A percentile compares a stretch with the other conserved stretches of the same genome.
Evolutionary conservation across 1,284 basidiomycete genomes (phyloP).

Genomic region (Boletus semigastroideus): DNA sequence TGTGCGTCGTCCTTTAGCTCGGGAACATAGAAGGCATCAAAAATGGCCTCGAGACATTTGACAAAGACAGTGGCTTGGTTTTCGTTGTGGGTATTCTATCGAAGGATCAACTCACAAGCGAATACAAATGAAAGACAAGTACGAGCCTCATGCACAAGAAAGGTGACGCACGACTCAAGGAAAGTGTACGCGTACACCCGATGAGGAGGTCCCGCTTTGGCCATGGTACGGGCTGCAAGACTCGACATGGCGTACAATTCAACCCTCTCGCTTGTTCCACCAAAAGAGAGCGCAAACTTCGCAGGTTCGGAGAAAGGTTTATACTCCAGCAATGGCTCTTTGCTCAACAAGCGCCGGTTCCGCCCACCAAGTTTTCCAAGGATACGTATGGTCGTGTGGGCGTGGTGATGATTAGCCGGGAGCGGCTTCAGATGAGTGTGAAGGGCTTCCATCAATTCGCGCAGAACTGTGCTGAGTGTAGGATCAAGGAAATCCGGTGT

Average conservation of each 20-base stretch:
- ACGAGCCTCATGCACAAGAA: conserved; percentile 75
- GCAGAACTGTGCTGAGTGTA: conserved; percentile 88
- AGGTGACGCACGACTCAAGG: conserved; percentile 71
- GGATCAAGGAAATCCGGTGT: conserved; percentile 99
- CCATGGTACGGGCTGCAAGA: conserved; percentile 70
- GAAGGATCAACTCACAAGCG: conserved; percentile 4
- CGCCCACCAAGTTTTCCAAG: conserved; percentile 96
- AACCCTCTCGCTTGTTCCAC: conserved; percentile 67
- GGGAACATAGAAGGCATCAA: conserved; percentile 72
- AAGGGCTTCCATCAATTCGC: conserved; percentile 94
- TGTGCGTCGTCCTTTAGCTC: conserved; percentile 74
- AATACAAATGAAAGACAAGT: background rate
- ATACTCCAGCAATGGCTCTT: conserved; percentile 79
- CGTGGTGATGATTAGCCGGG: conserved; percentile 88
- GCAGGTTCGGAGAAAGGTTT: conserved; percentile 68
- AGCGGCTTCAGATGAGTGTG: conserved; percentile 90
- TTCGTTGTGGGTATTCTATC: conserved; percentile 70
- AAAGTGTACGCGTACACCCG: conserved; percentile 77
- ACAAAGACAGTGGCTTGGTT: conserved; percentile 78
- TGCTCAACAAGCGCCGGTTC: conserved; percentile 85
- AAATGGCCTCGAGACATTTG: conserved; percentile 72
- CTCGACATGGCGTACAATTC: conserved; percentile 72
- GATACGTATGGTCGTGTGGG: conserved; percentile 95
- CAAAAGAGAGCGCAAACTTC: conserved; percentile 72
- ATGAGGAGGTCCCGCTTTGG: conserved; percentile 48